Evolutionary conservation across 192 early-diverging fungal genomes (phyloP).

Genomic region (Coemansia sp.): DNA sequence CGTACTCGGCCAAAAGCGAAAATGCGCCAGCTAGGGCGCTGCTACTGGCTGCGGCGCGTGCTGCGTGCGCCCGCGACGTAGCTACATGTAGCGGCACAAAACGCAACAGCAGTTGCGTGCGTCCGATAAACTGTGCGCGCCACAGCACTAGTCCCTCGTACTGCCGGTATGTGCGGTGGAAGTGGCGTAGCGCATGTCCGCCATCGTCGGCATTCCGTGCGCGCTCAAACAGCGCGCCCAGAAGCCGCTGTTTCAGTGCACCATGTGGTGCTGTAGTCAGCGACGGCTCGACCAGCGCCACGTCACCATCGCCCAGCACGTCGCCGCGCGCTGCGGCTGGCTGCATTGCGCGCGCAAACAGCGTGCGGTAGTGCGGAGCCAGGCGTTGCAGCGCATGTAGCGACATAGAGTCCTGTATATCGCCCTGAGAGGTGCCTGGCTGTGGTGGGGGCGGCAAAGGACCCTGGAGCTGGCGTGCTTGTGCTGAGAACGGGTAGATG

Average conservation of each 20-base stretch:
- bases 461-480: constrained; percentile 2
- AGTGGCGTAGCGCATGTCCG: constrained; percentile 24
- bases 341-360: constrained; percentile 37
- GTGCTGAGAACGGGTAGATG: constrained; percentile 17
- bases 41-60: constrained; percentile 15
- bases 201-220: constrained; percentile 11
- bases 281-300: constrained; percentile 29
- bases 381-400: constrained; percentile 26
- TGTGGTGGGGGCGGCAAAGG: constrained; percentile 5
- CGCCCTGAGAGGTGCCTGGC: constrained; percentile 4
- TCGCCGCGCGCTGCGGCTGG: constrained; percentile 21
- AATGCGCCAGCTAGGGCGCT: constrained; percentile 33
- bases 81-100: constrained; percentile 49
- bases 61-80: constrained; percentile 27
- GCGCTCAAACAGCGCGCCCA: constrained; percentile 36
- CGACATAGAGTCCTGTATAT: constrained; percentile 10
- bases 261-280: constrained; percentile 35
- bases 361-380: constrained; percentile 40
- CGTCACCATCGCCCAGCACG: constrained; percentile 24
- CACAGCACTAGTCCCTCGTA: constrained; percentile 48
- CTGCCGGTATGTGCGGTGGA: constrained; percentile 43
- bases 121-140: constrained; percentile 42
- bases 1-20: constrained; percentile 43
- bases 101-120: constrained; percentile 25
- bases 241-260: constrained; percentile 42